Percentiles rank a stretch among this genome's conserved stretches.
Conservation (phyloP, 2,329 filamentous ascomycete species). For the Monosporascus sp. region DNA sequence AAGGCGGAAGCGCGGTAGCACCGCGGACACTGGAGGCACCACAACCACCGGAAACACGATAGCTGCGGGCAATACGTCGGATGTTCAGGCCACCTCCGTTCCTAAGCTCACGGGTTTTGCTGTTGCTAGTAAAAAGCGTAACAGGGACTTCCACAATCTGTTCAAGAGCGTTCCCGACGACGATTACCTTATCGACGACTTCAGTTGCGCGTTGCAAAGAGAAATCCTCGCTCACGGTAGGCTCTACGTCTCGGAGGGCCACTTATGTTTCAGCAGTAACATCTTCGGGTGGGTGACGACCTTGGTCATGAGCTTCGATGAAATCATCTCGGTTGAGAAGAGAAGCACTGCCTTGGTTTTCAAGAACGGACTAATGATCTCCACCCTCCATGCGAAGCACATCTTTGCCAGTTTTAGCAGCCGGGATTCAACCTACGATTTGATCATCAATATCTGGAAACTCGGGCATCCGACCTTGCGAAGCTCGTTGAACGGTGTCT, state of each 20-base stretch:
- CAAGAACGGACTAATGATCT: slow-evolving; percentile 95
- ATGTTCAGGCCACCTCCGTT: slow-evolving; percentile 58
- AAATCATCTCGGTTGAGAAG: slow-evolving; percentile 95
- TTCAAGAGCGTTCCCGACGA: slow-evolving; percentile 98
- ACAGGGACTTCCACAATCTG: slow-evolving; percentile 86
- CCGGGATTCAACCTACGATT: slow-evolving; percentile 90
- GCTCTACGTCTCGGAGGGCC: slow-evolving; percentile 93
- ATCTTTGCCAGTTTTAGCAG: slow-evolving; percentile 94
- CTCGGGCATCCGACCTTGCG: slow-evolving; percentile 88
- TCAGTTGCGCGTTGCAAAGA: slow-evolving; percentile 90
- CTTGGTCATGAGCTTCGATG: slow-evolving; percentile 95
- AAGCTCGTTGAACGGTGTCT: slow-evolving; percentile 85
- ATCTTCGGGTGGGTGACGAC: slow-evolving; percentile 98
- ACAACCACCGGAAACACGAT: slow-evolving; percentile 59
- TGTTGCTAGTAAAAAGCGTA: slow-evolving; percentile 91
- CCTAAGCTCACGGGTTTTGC: slow-evolving; percentile 91
- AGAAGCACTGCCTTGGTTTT: slow-evolving; percentile 92
- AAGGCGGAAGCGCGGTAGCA: slow-evolving; percentile 78
- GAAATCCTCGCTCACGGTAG: slow-evolving; percentile 93
- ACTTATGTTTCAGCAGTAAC: slow-evolving; percentile 98
- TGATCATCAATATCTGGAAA: slow-evolving; percentile 98
- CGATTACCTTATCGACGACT: slow-evolving; percentile 97
- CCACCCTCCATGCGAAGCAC: slow-evolving; percentile 90
- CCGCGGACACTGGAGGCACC: slow-evolving; percentile 56
- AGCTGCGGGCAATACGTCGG: slow-evolving; percentile 63